Base-by-base conservation (phyloP, 495 filamentous ascomycete genomes). In the Annulohypoxylon bovei region DNA sequence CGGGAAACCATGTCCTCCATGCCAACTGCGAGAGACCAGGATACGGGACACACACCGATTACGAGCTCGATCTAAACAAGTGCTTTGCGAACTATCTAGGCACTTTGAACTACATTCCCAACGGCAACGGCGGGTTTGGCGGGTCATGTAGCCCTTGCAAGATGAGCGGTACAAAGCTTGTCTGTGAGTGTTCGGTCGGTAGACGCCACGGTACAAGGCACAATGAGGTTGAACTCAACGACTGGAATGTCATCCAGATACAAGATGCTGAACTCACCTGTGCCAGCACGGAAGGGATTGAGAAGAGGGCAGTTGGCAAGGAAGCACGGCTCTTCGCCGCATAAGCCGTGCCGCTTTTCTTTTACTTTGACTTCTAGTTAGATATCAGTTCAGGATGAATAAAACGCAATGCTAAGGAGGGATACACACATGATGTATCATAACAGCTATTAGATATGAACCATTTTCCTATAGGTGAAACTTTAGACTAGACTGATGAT, bases 71-170 rank as follows among this genome's bases (percentile, higher is more conserved):
- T 14, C 65, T 72, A 54, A 72, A 72, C 33, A 20, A 14, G 1
- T 72, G 70, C 60, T 62, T 68, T 27, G 70, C 65, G 14, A 72
- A 72, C 55, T 68, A 68, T 20, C 28, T 68, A 3, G 65, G 65
- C 11, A 65, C 60, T 3, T 37, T 72, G 14, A 58, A 65, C 30
- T 56, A 61, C 6, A 16, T 52, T 16, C 4, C 54, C 8, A 42
- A 68, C n/a, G 70, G 65, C 1, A 49, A 68, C 16, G 70, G 65
- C 49, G 49, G 47, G 18, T 72, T 72, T 11, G 55, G 23, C 9
- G 59, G 9, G 7, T 68, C 70, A 0, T 72, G 70, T n/a, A 40
- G n/a, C 23, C 9, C 12, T 16, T 72, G 70, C 37, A 7, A 22
- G 6, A 60, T 68, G 39, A 14, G 27, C 22, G 60, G 60, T 16